phyloP scores from a whole-genome alignment of 2,329 filamentous ascomycete species.

The Aphanoascus verrucosus region DNA sequence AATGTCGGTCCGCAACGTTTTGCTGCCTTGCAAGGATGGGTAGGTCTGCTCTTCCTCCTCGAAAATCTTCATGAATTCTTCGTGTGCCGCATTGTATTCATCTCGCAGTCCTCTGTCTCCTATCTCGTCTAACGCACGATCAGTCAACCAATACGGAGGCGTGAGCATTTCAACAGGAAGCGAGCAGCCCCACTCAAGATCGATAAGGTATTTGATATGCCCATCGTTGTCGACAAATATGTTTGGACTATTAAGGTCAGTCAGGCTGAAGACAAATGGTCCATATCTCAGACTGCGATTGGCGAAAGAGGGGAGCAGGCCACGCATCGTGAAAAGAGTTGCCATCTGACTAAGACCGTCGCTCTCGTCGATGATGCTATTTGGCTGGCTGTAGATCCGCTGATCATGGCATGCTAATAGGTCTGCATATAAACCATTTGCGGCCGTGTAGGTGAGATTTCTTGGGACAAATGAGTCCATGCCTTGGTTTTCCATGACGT shows the following conservation, averaged over 20 bases:
- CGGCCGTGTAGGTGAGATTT: constrained; percentile 23
- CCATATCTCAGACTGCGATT: constrained; percentile 20
- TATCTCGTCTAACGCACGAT: constrained; percentile 15
- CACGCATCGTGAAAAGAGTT: constrained; percentile 23
- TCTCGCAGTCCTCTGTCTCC: background rate
- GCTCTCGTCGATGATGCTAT: constrained; percentile 21
- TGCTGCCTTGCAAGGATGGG: background rate
- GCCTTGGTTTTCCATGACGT: constrained; percentile 26
- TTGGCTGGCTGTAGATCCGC: constrained; percentile 27
- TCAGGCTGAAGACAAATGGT: constrained; percentile 30
- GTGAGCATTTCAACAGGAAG: constrained; percentile 23
- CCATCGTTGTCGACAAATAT: constrained; percentile 26
- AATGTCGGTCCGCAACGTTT: background rate
- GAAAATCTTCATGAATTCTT: constrained; percentile 5
- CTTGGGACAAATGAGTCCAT: constrained; percentile 26
- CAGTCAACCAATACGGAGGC: constrained; percentile 24
- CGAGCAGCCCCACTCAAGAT: constrained; percentile 28
- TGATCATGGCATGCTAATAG: constrained; percentile 28
- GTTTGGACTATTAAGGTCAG: constrained; percentile 35
- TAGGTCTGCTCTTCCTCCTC: background rate
- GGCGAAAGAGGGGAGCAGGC: constrained; percentile 22
- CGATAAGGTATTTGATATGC: constrained; percentile 26
- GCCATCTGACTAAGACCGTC: constrained; percentile 27
- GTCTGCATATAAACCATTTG: constrained; percentile 26
- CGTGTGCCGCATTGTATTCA: background rate